A percentile compares a stretch with the other conserved stretches of the same genome.
Evolutionary conservation across 345 rosid genomes (phyloP).

Genomic region (Boechera retrofracta): DNA sequence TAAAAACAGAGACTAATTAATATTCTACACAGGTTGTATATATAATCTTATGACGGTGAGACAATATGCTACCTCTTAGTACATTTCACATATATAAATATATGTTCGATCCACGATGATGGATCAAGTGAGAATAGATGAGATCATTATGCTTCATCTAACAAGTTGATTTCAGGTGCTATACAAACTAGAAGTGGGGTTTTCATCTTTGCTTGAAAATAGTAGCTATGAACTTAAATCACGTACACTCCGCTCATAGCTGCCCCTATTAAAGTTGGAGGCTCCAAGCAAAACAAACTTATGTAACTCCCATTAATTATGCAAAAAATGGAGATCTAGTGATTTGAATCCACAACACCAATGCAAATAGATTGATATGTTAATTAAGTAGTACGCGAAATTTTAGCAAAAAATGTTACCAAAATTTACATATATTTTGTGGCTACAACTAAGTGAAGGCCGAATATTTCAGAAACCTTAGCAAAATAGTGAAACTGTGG

Average conservation of each 20-base stretch:
- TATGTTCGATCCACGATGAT: background rate
- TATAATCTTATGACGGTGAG: background rate
- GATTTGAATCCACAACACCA: slow-evolving; percentile 2
- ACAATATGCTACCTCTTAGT: background rate
- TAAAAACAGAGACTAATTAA: too few species aligned
- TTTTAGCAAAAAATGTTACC: too few species aligned
- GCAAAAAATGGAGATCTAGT: background rate
- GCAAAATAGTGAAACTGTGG: background rate
- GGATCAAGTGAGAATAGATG: background rate
- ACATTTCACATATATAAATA: background rate
- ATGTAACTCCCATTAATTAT: background rate
- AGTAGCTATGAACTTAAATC: background rate
- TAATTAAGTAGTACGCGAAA: background rate
- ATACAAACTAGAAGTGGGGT: background rate
- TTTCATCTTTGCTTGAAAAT: background rate
- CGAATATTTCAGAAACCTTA: background rate
- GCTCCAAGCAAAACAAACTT: background rate
- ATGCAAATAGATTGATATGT: background rate
- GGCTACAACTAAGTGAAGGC: too few species aligned
- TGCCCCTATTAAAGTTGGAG: background rate
- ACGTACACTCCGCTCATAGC: background rate
- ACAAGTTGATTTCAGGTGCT: background rate
- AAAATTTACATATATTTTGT: too few species aligned
- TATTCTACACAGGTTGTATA: background rate
- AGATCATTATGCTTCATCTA: slow-evolving; percentile 2